Base-by-base conservation (phyloP, 1,139 yeast genomes). In the Kurtzmaniella quercitrusa region DNA sequence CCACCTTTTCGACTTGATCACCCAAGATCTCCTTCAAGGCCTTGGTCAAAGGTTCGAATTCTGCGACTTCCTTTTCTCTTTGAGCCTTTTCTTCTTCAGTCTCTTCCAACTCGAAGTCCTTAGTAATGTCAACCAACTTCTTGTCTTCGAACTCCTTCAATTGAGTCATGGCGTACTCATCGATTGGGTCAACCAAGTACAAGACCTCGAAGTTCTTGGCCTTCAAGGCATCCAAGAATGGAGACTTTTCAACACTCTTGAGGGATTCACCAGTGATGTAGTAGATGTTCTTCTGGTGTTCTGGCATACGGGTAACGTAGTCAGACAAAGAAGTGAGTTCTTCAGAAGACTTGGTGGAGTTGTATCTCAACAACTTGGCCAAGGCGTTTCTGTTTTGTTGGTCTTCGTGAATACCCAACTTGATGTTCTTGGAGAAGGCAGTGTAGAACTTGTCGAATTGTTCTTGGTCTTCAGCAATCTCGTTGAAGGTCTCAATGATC, bases 251-350 rank as follows among this genome's bases (percentile, higher is more conserved):
- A 65, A 94, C 96, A 59, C 96, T 91, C 84, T 93, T 91, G 68
- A 89, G 73, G 48, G 96, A 83, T 79, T 94, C 98, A 84, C 98
- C 99, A 68, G 98, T 93, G 71, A 93, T 93, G 84, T 81, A 93
- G 84, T 93, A 93, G 65, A 93, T 89, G 81, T 94, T 93, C 94
- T 94, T 91, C 81, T 93, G 99, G 80, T 89, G 97, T 76, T 89
- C 97, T 71, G 94, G 96, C 99, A 93, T 93, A 78, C 98, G 89
- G 58, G 98, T 93, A 55, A 94, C 95, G 77, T 93, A 93, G 77
- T 93, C 99, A 60, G 94, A 75, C 66, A 93, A 81, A 41, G 98
- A 91, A 58, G 98, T 93, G 71, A 79, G 70, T 78, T 93, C 98
- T 65, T 91, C 98, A 57, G 81, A 66, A 52, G 97, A 85, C 79